Base-by-base conservation (phyloP, 2,329 filamentous ascomycete species). In the Pyrenophora teres region DNA sequence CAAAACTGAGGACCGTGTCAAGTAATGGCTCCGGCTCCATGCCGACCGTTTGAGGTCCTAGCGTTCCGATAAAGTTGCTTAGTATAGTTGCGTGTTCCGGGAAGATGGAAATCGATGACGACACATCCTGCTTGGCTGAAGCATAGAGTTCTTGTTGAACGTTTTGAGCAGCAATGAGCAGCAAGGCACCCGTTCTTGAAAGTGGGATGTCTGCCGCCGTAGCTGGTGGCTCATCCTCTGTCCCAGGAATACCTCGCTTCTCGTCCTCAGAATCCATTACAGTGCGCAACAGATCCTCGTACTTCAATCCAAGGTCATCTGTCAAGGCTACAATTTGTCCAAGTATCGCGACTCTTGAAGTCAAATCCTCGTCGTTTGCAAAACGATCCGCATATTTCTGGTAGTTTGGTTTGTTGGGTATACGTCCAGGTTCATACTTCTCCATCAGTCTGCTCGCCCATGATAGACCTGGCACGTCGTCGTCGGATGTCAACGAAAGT, bases 261-360 rank as follows among this genome's bases (percentile, higher is more conserved):
- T 77, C 69, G 33, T 70, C 37, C 54, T 71, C 60, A 54, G 74
- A 62, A 50, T 77, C 62, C 63, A 74, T 57, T 7, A 78, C 70
- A 5, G 81, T 76, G 13, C 70, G 65, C 7, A 81, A 64, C 4
- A 85, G 72, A 7, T 81, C 76, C 7, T 77, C 63, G 9, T 78
- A 78, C 19, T 77, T 68, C 21, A 85, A 60, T 1, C 76, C 78
- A 23, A 85, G 72, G 58, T 85, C 83, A 45, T 83, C 80, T 13
- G 87, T 82, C 46, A 90, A 77, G 15, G 87, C 84, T 77, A 86
- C 86, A 19, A 92, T 74, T 65, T 92, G 86, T 0, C 89, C 88
- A n/a, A 90, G 80, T 40, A 88, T 81, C 6, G 83, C 81, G 55
- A 89, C 84, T 51, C 83, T 80, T 13, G 81, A 81, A 52, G 84